Evolutionary conservation across 2,329 filamentous ascomycete genomes (phyloP), one percentile per base, ranked within the genome.

Genomic region (Reticulascus tulasneorum): DNA sequence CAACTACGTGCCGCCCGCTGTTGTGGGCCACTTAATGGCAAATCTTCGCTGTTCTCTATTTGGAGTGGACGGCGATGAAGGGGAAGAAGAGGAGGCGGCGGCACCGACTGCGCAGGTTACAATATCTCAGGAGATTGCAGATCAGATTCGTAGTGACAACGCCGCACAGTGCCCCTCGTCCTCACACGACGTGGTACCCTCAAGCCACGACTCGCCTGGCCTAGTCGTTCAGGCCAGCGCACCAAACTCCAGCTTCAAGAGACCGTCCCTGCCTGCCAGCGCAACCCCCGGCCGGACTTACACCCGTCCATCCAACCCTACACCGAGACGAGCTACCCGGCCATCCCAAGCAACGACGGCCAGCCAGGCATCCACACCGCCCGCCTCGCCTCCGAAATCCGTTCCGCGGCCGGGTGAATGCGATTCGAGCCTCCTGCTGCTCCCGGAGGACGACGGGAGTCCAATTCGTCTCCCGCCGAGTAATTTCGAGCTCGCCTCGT

Each of bases 41-140:
- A 82, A 82, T 39, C 52, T 83, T 22, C 62, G 70, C 12, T 67
- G 67, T 25, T 69, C 73, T 6, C 51, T 79, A 1, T 68, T 79
- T 37, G 45, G 51, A 6, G 47, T 50, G 0, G 50, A 52, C 20
- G 52, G 56, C 5, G 35, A 42, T 8, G 35, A 47, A 10, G 41
- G 46, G 6, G 45, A 48, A 7, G 38, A 39, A 3, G 35, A 43
- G 8, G 44, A 29, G 17, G 38, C 9, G 33, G 41, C 36, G 22
- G 47, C 9, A 23, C 19, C 29, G 13, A 37, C 58, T 37, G 21
- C 31, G 9, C 23, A 23, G 12, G 23, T 7, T 4, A 67, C 67
- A 4, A 55, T 71, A 12, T 75, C 72, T 3, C 71, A 77, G 40
- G 66, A 77, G 46, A 51, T 76, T n/a, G 66, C 62, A 18, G 64